These are phyloP conservation scores for Arthrobotrys musiformis DNA, from an alignment of 2,329 filamentous ascomycete species.

Conservation along the genomic window DNA sequence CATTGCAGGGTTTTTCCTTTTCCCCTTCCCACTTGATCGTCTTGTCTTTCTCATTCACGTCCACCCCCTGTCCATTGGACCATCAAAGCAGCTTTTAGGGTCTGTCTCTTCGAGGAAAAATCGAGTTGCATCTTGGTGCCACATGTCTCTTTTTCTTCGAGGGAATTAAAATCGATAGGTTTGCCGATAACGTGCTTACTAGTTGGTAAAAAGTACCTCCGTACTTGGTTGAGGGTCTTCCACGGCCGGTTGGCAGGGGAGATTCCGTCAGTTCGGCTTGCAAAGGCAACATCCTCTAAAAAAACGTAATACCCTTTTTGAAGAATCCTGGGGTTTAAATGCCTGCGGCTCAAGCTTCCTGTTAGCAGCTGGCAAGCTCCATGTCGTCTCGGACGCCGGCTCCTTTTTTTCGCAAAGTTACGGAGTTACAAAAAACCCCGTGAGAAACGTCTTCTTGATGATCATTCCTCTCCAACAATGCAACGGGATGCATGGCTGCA, in stretches of 20 bases:
- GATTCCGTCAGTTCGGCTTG: constrained; percentile 48
- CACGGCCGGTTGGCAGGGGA: too few relatives aligned
- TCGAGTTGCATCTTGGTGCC: constrained; percentile 30
- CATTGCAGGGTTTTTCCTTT: constrained; percentile 34
- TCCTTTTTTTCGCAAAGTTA: constrained; percentile 3
- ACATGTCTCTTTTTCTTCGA: constrained; percentile 31
- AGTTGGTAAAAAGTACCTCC: too few relatives aligned
- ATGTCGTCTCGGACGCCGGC: constrained; percentile 10
- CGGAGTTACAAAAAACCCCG: not conserved
- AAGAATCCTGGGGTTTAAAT: constrained; percentile 3
- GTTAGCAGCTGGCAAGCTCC: constrained; percentile 17
- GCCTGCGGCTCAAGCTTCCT: constrained; percentile 52
- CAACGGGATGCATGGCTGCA: constrained; percentile 20
- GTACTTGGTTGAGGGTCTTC: not conserved
- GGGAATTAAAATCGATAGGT: constrained; percentile 18
- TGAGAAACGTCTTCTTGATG: constrained; percentile 6
- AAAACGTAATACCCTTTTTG: constrained; percentile 12
- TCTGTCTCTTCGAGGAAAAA: not conserved
- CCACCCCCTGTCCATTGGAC: constrained; percentile 29
- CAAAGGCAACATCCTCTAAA: constrained; percentile 36
- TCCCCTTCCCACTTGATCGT: constrained; percentile 16
- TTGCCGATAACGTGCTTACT: constrained; percentile 37
- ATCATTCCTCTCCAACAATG: constrained; percentile 15
- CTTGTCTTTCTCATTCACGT: constrained; percentile 16
- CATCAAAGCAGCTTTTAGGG: constrained; percentile 8